Evolutionary conservation across 768 basidiomycete genomes (phyloP), one percentile per base, ranked within the genome.

Genomic region (Ramaria sp.): DNA sequence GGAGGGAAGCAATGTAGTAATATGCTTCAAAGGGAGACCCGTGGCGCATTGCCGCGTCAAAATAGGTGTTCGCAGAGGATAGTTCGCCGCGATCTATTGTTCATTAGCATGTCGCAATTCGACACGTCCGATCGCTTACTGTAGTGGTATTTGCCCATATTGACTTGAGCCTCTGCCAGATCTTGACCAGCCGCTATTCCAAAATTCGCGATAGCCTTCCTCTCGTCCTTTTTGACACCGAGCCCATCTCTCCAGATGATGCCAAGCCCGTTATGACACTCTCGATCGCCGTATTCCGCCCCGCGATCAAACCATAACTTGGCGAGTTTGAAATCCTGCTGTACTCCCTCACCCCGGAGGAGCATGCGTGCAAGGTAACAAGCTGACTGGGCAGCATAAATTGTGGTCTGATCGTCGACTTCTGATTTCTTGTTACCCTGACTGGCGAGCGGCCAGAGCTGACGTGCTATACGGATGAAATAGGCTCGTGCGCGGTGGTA

Each of bases 261-360:
- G 0, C 94, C 96, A 37, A 99, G 73, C 0, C 85, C 88, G 64
- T 96, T 97, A 58, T 86, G 82, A 61, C 84, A 87, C 68, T 98
- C 95, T 58, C 84, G 79, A 64, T 99, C 95, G 24, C 83, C 84
- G 64, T 84, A 79, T 43, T 80, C 79, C 12, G 77, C 81, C 1
- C 90, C 95, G 53, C 96, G 78, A 63, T 92, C 89, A 63, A 94
- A 94, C 96, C 96, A 99, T 73, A 94, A 79, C 72, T 84, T 91
- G 9, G 91, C 94, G 60, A 80, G 69, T 27, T 76, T 73, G 19
- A 79, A 77, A 68, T 97, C 89, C 59, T 76, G 75, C 63, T 85
- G 86, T 22, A 90, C 82, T 7, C 94, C 95, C 67, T 98, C 96
- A 0, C 96, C 95, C 38, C 96, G 77, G 33, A 99, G 69, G 63